Evolutionary conservation across 768 basidiomycete species (phyloP), one percentile per base, ranked within the genome.

Genomic region (Paxillus ammoniavirescens): DNA sequence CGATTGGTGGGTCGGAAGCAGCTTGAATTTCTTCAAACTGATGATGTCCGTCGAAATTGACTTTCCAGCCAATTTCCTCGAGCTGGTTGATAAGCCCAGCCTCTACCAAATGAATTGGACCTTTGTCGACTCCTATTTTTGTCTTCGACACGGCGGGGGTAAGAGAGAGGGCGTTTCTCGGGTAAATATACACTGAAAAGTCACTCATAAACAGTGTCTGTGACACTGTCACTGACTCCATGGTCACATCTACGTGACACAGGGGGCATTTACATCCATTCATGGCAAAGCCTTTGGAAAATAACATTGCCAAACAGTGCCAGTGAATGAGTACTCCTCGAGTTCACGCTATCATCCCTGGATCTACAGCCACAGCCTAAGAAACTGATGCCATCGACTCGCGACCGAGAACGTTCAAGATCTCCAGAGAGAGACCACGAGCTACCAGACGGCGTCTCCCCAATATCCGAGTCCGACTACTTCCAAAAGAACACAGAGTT

Each of bases 401-500:
- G 49, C 42, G 53, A 46, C 41, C 37, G 46, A 17, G 50, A 55
- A 33, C 67, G 73, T 14, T 79, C 82, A 5, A 72, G 71, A 36
- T 80, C 81, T 4, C 79, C 76, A 14, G 77, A 78, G 45, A 71
- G 74, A 49, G 67, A 65, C 26, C 49, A 63, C 1, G 63, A 73
- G 10, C 75, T 90, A 14, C 89, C 87, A 26, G 64, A 75, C 23
- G 77, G 79, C 38, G 79, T 81, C 28, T 70, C 77, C n/a, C 73
- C 79, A 15, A 89, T 96, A 57, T 83, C 81, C 0, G 88, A 91
- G 61, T 81, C 87, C 0, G 93, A 96, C 65, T 97, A 95, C 65
- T 97, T 93, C 71, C 77, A 87, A 63, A 94, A 91, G 72, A 89
- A 83, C 49, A 82, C 84, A 52, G 94, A 97, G 65, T 96, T 95